phyloP scores from a whole-genome alignment of 495 filamentous ascomycete genomes.

The Podospora conica region DNA sequence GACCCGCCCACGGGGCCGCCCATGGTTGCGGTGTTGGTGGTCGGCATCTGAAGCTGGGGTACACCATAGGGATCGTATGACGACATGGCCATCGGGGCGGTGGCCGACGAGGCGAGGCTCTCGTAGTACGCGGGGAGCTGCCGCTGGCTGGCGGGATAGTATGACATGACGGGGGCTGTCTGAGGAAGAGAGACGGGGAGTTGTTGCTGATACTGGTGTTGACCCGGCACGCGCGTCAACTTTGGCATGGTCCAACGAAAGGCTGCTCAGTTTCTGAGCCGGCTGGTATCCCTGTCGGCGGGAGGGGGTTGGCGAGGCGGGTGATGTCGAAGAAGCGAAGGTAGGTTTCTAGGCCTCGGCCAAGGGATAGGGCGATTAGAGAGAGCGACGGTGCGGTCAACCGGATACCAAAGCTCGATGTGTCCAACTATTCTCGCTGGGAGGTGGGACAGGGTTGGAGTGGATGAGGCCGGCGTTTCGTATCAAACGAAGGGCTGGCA shows the following conservation, averaged over 20 bases:
- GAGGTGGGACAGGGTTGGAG: slow-evolving; percentile 1
- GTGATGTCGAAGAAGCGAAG: slow-evolving; percentile 2
- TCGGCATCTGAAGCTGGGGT: slow-evolving; percentile 31
- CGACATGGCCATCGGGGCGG: slow-evolving; percentile 21
- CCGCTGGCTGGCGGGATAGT: slow-evolving; percentile 21
- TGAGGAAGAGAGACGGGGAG: slow-evolving; percentile 18
- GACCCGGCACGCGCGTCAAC: slow-evolving; percentile 26
- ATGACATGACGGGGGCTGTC: slow-evolving; percentile 23
- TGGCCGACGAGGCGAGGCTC: slow-evolving; percentile 22
- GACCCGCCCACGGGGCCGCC: slow-evolving; percentile 26
- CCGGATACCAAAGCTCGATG: background rate
- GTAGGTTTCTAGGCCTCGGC: slow-evolving; percentile 6
- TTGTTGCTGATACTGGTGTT: slow-evolving; percentile 27
- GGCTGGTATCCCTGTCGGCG: slow-evolving; percentile 5
- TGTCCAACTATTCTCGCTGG: slow-evolving; percentile 13
- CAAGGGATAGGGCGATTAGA: slow-evolving; percentile 18
- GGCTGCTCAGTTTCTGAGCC: slow-evolving; percentile 4
- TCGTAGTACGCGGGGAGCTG: slow-evolving; percentile 25
- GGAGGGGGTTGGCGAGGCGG: background rate
- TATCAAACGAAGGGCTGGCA: slow-evolving; percentile 43
- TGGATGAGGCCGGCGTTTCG: slow-evolving; percentile 25
- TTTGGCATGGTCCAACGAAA: slow-evolving; percentile 26
- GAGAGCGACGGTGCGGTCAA: slow-evolving; percentile 1
- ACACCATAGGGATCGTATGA: slow-evolving; percentile 36
- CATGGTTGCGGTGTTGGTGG: slow-evolving; percentile 19